Evolutionary conservation across 306 rosid genomes (phyloP), one percentile per base, ranked within the genome.

Genomic region (Biancaea sappan): DNA sequence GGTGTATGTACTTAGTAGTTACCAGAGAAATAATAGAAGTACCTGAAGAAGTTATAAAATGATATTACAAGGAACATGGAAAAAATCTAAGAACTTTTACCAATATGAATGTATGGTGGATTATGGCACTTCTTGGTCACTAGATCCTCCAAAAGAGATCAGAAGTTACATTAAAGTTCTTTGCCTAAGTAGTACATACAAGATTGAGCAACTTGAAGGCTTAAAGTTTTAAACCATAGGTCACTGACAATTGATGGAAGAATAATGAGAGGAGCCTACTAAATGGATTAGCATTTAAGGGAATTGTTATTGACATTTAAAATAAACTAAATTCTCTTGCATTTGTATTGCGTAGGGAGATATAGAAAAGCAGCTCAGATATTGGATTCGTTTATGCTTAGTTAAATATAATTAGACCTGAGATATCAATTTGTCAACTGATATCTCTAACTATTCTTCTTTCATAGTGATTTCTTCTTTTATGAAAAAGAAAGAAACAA

Each of bases 1-100:
- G 9, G 34, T 51, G 29, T 51, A 48, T 79, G 51, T 37, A 70
- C 54, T 73, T 69, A 24, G 26, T 12, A 44, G 47, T 74, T 64
- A 29, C 56, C 71, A 58, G 48, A 56, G 40, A 35, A 47, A 40
- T 32, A 63, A 47, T 47, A 52, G 18, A 29, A 58, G 14, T 25
- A 25, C 25, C 8, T 24, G 24, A 18, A 24, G 71, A 43, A 41
- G 48, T 24, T 43, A 56, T 18, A 4, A 43, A 43, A 41, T 24
- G 37, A 66, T 41, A 43, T 25, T 41, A 15, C 14, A 7, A 15
- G 24, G 38, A 43, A 24, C 24, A 25, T 21, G 71, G 6, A 43
- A 66, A 66, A 24, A 15, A 14, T 43, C 38, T 41, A 3, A 43
- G 8, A 37, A 15, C 24, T 24, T 40, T 12, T 40, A 0, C 46